Percentiles rank a stretch among this genome's conserved stretches.
Conservation (phyloP, 768 basidiomycete species). For the Glaciozyma antarctica region DNA sequence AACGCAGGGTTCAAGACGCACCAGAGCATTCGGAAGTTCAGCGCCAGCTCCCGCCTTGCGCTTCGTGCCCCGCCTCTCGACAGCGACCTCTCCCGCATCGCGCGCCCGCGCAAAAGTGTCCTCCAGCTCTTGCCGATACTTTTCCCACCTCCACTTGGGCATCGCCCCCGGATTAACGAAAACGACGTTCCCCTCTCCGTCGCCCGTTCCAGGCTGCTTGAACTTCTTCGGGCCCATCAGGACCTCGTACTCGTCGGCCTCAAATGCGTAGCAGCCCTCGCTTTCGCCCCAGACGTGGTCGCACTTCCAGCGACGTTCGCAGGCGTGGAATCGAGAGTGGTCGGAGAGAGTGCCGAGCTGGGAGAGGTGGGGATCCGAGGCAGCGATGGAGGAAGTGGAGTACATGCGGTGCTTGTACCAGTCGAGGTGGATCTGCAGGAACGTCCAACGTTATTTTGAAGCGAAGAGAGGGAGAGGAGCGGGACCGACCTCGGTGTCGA, state of each 20-base stretch:
- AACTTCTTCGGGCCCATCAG: conserved; percentile 14
- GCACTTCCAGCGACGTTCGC: conserved; percentile 53
- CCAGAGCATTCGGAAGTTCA: conserved; percentile 53
- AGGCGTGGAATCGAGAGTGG: conserved; percentile 73
- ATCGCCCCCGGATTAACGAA: conserved; percentile 76
- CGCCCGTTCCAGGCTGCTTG: conserved; percentile 38
- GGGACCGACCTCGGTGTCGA: conserved; percentile 51
- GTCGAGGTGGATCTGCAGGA: conserved; percentile 70
- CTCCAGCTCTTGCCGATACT: conserved; percentile 45
- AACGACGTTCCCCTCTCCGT: conserved; percentile 49
- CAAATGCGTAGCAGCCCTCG: conserved; percentile 21
- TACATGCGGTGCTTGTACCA: conserved; percentile 73
- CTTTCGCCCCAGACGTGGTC: conserved; percentile 29
- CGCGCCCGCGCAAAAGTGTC: conserved; percentile 45
- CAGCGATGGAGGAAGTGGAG: conserved; percentile 15
- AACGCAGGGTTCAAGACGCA: conserved; percentile 37
- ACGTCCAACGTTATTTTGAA: not conserved
- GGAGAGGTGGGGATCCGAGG: conserved; percentile 53
- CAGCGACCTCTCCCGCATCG: conserved; percentile 25
- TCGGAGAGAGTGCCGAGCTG: conserved; percentile 55
- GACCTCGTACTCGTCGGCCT: not conserved
- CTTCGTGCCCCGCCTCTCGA: conserved; percentile 14
- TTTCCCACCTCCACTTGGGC: conserved; percentile 52
- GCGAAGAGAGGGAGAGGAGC: not conserved
- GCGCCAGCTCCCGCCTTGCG: not conserved